These are phyloP conservation scores for Gymnopilus junonius DNA, from an alignment of 768 basidiomycete genomes.

Conservation along the genomic window DNA sequence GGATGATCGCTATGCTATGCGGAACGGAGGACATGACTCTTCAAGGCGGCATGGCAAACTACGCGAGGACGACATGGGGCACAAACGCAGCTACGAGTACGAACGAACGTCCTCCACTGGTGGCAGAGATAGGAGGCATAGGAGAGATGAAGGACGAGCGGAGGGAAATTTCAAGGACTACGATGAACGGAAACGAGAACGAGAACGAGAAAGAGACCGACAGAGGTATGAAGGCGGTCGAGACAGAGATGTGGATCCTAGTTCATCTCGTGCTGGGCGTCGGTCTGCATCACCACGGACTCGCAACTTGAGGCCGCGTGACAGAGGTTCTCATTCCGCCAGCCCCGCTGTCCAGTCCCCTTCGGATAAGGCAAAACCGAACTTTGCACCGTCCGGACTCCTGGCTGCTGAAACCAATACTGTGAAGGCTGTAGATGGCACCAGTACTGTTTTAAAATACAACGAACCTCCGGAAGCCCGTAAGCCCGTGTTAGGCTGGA, in stretches of 20 bases:
- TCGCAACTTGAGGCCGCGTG: conserved; percentile 42
- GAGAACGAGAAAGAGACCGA: conserved; percentile 47
- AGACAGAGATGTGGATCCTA: conserved; percentile 34
- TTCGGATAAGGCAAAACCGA: conserved; percentile 75
- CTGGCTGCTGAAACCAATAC: conserved; percentile 97
- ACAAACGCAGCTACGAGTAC: background rate
- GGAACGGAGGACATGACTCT: conserved; percentile 10
- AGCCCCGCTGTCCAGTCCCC: conserved; percentile 42
- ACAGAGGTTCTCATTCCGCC: conserved; percentile 45
- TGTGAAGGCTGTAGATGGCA: conserved; percentile 75
- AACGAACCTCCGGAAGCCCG: conserved; percentile 98
- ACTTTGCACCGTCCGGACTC: conserved; percentile 86
- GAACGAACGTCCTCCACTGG: background rate
- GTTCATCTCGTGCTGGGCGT: conserved; percentile 29
- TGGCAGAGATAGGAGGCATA: background rate
- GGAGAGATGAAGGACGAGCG: background rate
- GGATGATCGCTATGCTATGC: conserved; percentile 3
- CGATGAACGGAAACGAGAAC: conserved; percentile 42
- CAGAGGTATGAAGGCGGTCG: conserved; percentile 42
- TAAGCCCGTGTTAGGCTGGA: conserved; percentile 88
- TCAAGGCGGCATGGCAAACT: conserved; percentile 8
- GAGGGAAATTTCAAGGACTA: conserved; percentile 27
- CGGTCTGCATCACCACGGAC: conserved; percentile 72
- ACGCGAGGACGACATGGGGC: conserved; percentile 2
- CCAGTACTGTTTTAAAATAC: conserved; percentile 88